A percentile compares a stretch with the other conserved stretches of the same genome.
These are phyloP conservation scores for Acer negundo DNA, from an alignment of 345 rosid genomes.

Conservation along the genomic window DNA sequence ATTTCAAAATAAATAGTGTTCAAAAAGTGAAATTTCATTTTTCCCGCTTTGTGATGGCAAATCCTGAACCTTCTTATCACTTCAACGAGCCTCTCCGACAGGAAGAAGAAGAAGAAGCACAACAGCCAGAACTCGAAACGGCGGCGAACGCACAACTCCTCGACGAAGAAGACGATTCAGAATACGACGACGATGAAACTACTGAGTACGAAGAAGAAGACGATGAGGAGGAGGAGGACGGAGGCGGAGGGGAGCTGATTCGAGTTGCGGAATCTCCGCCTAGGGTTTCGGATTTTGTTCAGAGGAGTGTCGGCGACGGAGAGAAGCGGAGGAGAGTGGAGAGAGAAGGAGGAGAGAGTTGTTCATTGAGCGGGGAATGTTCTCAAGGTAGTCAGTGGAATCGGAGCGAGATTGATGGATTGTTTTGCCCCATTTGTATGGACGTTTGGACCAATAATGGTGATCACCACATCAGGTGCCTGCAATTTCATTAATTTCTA, in stretches of 20 bases:
- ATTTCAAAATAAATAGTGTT: neutral
- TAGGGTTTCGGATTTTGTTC: conserved; percentile 27
- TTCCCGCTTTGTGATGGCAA: neutral
- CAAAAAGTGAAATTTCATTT: neutral
- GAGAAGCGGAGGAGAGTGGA: conserved; percentile 40
- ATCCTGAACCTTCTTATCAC: neutral
- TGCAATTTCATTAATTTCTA: neutral
- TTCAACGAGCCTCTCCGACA: neutral
- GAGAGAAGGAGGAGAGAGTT: conserved; percentile 11
- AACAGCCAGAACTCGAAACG: neutral
- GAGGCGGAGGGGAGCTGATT: conserved; percentile 22
- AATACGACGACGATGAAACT: neutral
- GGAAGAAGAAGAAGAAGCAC: neutral
- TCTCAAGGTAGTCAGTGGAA: conserved; percentile 55
- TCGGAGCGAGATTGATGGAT: conserved; percentile 58
- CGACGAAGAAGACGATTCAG: conserved; percentile 6
- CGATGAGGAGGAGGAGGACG: conserved; percentile 19
- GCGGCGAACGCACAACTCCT: neutral
- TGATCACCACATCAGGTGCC: conserved; percentile 75
- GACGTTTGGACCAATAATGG: conserved; percentile 73
- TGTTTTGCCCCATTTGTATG: conserved; percentile 79
- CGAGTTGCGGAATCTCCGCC: conserved; percentile 18
- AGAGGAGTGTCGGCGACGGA: conserved; percentile 23
- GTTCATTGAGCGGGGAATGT: conserved; percentile 30
- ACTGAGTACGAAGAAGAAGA: conserved; percentile 21